A percentile compares a stretch with the other conserved stretches of the same genome.
These are phyloP conservation scores for Zea luxurians DNA, from an alignment of 176 grass and related monocot species.

Conservation along the genomic window DNA sequence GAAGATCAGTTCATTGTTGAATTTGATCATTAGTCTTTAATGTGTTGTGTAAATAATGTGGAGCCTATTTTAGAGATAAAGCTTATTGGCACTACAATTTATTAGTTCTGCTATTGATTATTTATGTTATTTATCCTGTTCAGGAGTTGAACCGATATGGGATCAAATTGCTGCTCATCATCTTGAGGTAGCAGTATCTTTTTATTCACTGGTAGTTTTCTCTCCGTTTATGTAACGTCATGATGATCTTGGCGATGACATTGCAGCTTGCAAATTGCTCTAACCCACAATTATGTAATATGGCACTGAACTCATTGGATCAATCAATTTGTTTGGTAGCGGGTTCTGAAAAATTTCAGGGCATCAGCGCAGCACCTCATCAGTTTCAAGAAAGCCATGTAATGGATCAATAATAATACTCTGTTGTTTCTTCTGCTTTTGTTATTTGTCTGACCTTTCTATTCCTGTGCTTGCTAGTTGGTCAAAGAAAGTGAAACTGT, in stretches of 20 bases:
- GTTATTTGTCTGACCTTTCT: conserved; percentile 41
- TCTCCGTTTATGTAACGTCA: conserved; percentile 26
- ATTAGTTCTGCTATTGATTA: conserved; percentile 24
- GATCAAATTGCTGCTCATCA: conserved; percentile 89
- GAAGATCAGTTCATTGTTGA: conserved; percentile 25
- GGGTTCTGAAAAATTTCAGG: conserved; percentile 83
- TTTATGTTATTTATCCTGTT: conserved; percentile 41
- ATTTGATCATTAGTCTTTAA: conserved; percentile 28
- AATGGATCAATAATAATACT: conserved; percentile 16
- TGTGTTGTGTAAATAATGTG: conserved; percentile 11
- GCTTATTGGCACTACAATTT: not conserved
- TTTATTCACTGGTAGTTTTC: conserved; percentile 33
- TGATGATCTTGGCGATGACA: conserved; percentile 32
- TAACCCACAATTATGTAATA: conserved; percentile 76
- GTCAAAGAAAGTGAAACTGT: conserved; percentile 62
- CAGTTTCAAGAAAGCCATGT: conserved; percentile 51
- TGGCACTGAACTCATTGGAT: conserved; percentile 92
- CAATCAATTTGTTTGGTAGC: conserved; percentile 94
- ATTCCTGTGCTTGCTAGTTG: conserved; percentile 56
- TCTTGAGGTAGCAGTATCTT: conserved; percentile 69
- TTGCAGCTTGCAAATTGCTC: conserved; percentile 83
- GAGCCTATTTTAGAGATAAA: conserved; percentile 22
- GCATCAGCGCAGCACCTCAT: conserved; percentile 52
- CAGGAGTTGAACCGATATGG: conserved; percentile 93
- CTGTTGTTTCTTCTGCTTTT: conserved; percentile 11